These are phyloP conservation scores for Euphorbia corollata DNA, from an alignment of 441 rosid species.

Conservation along the genomic window DNA sequence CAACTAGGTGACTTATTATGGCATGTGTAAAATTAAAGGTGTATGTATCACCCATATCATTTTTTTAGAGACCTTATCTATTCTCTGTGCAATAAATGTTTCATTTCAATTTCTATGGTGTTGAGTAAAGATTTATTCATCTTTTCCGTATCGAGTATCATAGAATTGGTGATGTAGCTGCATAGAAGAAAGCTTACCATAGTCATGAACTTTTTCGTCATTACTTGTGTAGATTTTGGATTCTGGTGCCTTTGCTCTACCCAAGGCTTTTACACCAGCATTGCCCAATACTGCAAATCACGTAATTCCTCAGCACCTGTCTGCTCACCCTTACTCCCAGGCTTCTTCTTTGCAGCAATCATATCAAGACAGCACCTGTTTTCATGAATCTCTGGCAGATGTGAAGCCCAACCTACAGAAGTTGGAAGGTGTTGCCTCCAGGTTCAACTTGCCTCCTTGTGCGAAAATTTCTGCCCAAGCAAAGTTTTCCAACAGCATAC, in stretches of 20 bases:
- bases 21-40: neutral
- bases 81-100: neutral
- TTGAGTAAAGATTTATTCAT: neutral
- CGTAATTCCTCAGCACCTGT: slow-evolving; percentile 19
- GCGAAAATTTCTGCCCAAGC: slow-evolving; percentile 22
- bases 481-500: slow-evolving; percentile 22
- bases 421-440: slow-evolving; percentile 17
- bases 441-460: slow-evolving; percentile 26
- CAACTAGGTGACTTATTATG: neutral
- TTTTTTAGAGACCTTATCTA: neutral
- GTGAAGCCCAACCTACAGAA: slow-evolving; percentile 20
- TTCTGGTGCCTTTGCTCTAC: slow-evolving; percentile 21
- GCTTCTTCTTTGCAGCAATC: slow-evolving; percentile 25
- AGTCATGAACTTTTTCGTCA: neutral
- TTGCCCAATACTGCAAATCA: slow-evolving; percentile 19
- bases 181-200: neutral
- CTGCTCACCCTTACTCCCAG: slow-evolving; percentile 21
- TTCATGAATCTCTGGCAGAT: slow-evolving; percentile 24
- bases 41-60: too few relatives aligned
- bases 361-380: slow-evolving; percentile 20
- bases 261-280: slow-evolving; percentile 9
- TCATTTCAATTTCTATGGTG: neutral
- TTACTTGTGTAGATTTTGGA: slow-evolving; percentile 20
- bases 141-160: neutral
- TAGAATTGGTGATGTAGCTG: neutral